Percentiles rank a stretch among this genome's conserved stretches.
Conservation (phyloP, 202 grass and related monocot genomes). For the Digitaria exilis region DNA sequence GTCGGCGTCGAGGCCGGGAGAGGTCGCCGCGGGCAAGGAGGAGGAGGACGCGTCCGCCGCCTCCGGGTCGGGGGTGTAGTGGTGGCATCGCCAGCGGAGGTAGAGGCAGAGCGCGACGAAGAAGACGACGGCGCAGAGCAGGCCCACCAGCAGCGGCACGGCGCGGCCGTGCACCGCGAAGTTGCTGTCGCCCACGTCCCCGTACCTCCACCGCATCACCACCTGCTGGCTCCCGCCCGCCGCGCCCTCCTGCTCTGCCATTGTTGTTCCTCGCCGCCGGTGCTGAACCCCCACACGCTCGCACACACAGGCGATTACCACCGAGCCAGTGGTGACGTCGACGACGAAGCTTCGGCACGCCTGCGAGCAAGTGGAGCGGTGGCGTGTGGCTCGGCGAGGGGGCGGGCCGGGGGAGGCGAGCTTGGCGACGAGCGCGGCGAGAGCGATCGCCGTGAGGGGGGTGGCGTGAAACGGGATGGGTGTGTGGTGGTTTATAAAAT, state of each 20-base stretch:
- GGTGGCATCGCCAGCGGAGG: conserved; percentile 60
- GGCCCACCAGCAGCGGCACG: conserved; percentile 54
- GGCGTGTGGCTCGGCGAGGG: conserved; percentile 11
- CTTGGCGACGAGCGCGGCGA: conserved; percentile 6
- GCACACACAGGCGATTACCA: not conserved
- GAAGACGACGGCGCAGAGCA: conserved; percentile 48
- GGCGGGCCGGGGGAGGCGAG: not conserved
- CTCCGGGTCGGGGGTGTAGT: conserved; percentile 2
- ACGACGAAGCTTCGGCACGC: conserved; percentile 31
- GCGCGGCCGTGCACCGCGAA: conserved; percentile 64
- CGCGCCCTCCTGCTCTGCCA: conserved; percentile 58
- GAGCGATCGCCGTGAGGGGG: not conserved
- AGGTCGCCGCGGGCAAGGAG: not conserved
- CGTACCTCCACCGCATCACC: conserved; percentile 56
- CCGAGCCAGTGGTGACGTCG: not conserved
- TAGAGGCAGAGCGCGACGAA: conserved; percentile 65
- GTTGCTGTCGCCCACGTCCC: conserved; percentile 70
- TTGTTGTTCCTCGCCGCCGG: conserved; percentile 31
- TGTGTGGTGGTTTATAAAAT: conserved; percentile 30
- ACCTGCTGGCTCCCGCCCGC: conserved; percentile 33
- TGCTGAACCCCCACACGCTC: not conserved
- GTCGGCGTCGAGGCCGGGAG: conserved; percentile 53
- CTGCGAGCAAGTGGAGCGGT: conserved; percentile 3
- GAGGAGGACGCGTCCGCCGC: not conserved
- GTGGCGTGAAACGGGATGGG: not conserved